phyloP scores from a whole-genome alignment of 805 yeast species.

The Cyberlindnera saturnus region DNA sequence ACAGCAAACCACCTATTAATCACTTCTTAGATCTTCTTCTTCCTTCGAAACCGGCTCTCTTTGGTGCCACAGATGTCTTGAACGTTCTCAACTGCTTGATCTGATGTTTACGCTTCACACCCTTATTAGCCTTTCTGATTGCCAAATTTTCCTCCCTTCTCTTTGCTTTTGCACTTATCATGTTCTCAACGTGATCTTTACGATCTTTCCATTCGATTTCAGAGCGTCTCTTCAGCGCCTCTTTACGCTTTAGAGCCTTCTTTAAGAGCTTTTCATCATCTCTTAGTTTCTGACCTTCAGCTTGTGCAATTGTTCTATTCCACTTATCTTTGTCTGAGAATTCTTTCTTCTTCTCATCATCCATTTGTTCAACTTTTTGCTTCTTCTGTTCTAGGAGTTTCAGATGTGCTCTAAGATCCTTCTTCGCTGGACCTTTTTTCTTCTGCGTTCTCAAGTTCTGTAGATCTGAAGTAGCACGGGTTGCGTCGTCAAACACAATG shows the following conservation, averaged over 20 bases:
- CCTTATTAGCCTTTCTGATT: conserved; percentile 80
- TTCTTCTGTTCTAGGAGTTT: conserved; percentile 69
- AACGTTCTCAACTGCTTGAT: conserved; percentile 60
- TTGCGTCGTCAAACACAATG: conserved; percentile 78
- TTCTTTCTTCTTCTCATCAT: conserved; percentile 53
- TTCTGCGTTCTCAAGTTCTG: conserved; percentile 50
- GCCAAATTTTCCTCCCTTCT: conserved; percentile 90
- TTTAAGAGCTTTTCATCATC: conserved; percentile 86
- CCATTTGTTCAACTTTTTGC: conserved; percentile 50
- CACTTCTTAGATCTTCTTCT: conserved; percentile 15
- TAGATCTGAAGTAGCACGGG: conserved; percentile 69
- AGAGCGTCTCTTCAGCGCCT: conserved; percentile 75
- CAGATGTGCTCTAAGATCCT: conserved; percentile 81
- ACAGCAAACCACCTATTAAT: too few species aligned
- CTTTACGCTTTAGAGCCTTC: conserved; percentile 80
- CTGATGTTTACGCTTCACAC: conserved; percentile 69
- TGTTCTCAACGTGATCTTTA: conserved; percentile 69
- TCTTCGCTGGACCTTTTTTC: conserved; percentile 78
- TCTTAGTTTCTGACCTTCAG: conserved; percentile 82
- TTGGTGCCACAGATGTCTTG: conserved; percentile 47
- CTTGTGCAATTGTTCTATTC: conserved; percentile 77
- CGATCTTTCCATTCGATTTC: conserved; percentile 92
- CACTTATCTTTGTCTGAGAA: conserved; percentile 72
- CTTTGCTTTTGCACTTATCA: conserved; percentile 68
- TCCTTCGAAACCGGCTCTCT: conserved; percentile 93